Percentiles rank a stretch among this genome's conserved stretches.
Conservation (phyloP, 352 stramenopile genomes). For the Phytophthora vignae region DNA sequence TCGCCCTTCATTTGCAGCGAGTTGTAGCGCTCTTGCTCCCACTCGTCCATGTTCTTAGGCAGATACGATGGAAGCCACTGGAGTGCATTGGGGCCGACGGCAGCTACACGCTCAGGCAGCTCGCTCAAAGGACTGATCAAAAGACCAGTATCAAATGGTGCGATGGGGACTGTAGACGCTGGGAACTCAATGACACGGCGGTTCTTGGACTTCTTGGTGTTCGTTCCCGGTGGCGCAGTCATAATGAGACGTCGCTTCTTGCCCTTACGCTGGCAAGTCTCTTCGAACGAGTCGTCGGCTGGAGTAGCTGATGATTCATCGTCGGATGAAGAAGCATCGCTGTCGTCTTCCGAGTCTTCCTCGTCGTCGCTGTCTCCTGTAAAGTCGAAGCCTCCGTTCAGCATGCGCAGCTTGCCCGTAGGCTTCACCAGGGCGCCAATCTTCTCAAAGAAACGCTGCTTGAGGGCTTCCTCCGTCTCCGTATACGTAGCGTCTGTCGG, state of each 20-base stretch:
- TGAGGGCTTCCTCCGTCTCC: conserved; percentile 63
- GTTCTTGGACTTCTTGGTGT: conserved; percentile 60
- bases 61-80: conserved; percentile 81
- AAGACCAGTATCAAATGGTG: conserved; percentile 69
- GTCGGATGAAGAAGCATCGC: conserved; percentile 35
- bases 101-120: conserved; percentile 71
- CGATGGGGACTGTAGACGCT: conserved; percentile 65
- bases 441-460: conserved; percentile 75
- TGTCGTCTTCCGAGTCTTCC: conserved; percentile 42
- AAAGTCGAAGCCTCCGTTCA: conserved; percentile 22
- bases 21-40: conserved; percentile 79
- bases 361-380: conserved; percentile 48
- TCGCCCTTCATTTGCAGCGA: conserved; percentile 84
- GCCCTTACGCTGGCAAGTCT: conserved; percentile 28
- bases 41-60: conserved; percentile 76
- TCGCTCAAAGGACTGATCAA: conserved; percentile 79
- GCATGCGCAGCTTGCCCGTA: conserved; percentile 53
- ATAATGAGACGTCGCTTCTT: conserved; percentile 77
- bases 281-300: conserved; percentile 20
- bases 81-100: conserved; percentile 63
- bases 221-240: conserved; percentile 34
- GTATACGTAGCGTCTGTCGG: conserved; percentile 59
- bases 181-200: conserved; percentile 74
- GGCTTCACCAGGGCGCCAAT: conserved; percentile 66
- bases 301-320: conserved; percentile 40